Base-by-base conservation (phyloP, 2,329 filamentous ascomycete species). In the Aspergillus neotritici region DNA sequence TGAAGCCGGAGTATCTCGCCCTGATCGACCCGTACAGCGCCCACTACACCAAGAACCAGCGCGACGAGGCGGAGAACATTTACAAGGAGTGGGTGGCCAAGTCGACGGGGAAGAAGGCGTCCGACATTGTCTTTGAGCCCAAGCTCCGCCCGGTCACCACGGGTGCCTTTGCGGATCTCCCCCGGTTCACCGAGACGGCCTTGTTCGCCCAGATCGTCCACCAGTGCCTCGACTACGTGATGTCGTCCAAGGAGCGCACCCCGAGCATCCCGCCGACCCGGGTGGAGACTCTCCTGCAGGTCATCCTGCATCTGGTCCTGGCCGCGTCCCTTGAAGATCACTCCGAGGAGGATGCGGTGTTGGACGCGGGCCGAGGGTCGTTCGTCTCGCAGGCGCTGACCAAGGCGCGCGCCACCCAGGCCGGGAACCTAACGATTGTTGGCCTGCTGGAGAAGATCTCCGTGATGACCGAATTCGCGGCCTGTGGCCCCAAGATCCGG, bases 1-100 rank as follows among this genome's bases (percentile, higher is more conserved):
- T 98, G 40, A 93, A 90, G 61, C 81, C 86, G 4, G 80, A 94
- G 48, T 93, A 84, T 56, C 78, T 96, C 31, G 86, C 91, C 54
- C 79, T 94, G 36, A 82, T 98, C 39, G 94, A 98, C 62, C 93
- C 94, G 1, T 98, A 96, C 63, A 93, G 90, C 58, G 86, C 90
- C 5, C 89, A 97, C 61, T 98, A 95, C 66, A 94, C 83, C 58
- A 94, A 95, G 62, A 98, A 98, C 58, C 91, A 97, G 64, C 81
- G 93, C 39, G 93, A 98, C 61, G 93, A 98, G 64, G 88, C 91
- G 0, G 93, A 98, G 66, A 83, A 80, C 53, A 85, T 89, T 3
- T 96, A 93, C 70, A 88, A 85, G 56, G 84, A 85, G 58, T 85
- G 87, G 73, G 82, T 93, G 73, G 87, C 89, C 9, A 89, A 89